Conservation (phyloP, 140 eudicot genomes). For the Cichorium intybus region DNA sequence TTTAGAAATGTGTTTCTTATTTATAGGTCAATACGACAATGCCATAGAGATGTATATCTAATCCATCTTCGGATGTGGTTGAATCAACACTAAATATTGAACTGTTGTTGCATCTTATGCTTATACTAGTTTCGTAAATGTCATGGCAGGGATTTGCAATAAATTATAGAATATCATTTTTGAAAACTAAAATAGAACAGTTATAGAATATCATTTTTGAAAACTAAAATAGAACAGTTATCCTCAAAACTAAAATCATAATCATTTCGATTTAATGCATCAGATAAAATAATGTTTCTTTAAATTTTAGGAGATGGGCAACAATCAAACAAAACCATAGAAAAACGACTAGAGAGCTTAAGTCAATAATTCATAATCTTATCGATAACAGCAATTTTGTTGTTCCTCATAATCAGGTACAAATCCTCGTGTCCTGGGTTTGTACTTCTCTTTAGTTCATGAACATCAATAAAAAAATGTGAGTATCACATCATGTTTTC, state of each 20-base stretch:
- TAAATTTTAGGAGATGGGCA: background rate
- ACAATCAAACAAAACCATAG: background rate
- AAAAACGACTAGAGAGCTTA: too few species aligned
- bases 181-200: too few species aligned
- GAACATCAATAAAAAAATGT: too few species aligned
- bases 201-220: background rate
- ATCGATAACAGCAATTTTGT: background rate
- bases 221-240: background rate
- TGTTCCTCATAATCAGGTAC: too few species aligned
- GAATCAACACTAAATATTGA: background rate
- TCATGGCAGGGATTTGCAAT: too few species aligned
- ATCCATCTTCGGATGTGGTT: background rate
- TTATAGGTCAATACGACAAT: background rate
- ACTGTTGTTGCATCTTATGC: too few species aligned
- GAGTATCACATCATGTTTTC: too few species aligned
- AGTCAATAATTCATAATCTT: background rate
- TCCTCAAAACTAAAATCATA: background rate
- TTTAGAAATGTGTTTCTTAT: background rate
- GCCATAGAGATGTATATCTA: background rate
- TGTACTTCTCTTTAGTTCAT: background rate
- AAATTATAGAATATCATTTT: too few species aligned
- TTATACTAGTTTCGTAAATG: too few species aligned
- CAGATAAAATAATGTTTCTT: background rate
- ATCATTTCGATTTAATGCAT: background rate
- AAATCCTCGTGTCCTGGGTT: too few species aligned